Percentiles rank a stretch among this genome's conserved stretches.
These are phyloP conservation scores for Colletotrichum orbiculare DNA, from an alignment of 2,329 filamentous ascomycete genomes.

Conservation along the genomic window DNA sequence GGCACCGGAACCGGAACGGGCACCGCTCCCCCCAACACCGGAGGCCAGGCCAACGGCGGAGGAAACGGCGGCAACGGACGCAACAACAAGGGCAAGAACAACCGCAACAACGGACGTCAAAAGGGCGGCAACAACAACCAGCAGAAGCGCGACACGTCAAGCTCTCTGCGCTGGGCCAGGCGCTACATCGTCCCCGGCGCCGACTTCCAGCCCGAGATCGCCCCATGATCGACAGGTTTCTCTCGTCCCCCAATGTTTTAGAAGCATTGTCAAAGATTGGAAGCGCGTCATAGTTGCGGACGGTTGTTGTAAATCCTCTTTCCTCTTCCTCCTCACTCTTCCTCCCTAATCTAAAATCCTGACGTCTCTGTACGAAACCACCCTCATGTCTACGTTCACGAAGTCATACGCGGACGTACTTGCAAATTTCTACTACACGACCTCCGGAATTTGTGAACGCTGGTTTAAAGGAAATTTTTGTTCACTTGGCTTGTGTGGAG, in stretches of 20 bases:
- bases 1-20: too few relatives aligned
- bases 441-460: neutral
- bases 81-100: constrained; percentile 6
- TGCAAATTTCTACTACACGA: neutral
- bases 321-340: constrained; percentile 4
- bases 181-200: constrained; percentile 27
- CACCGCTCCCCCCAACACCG: too few relatives aligned
- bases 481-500: neutral
- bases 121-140: neutral
- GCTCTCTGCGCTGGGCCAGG: constrained; percentile 28
- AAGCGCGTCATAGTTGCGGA: too few relatives aligned
- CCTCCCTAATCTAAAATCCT: constrained; percentile 14
- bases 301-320: too few relatives aligned
- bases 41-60: too few relatives aligned
- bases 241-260: neutral
- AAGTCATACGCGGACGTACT: constrained; percentile 7
- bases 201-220: constrained; percentile 23
- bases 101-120: constrained; percentile 1
- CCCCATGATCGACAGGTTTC: constrained; percentile 8
- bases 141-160: constrained; percentile 8
- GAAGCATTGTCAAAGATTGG: neutral
- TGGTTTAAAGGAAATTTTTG: neutral
- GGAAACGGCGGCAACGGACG: neutral
- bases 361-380: neutral
- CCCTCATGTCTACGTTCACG: neutral